Evolutionary conservation across 1,139 yeast species (phyloP).

Genomic region (Magnusiomyces tetraspermus): DNA sequence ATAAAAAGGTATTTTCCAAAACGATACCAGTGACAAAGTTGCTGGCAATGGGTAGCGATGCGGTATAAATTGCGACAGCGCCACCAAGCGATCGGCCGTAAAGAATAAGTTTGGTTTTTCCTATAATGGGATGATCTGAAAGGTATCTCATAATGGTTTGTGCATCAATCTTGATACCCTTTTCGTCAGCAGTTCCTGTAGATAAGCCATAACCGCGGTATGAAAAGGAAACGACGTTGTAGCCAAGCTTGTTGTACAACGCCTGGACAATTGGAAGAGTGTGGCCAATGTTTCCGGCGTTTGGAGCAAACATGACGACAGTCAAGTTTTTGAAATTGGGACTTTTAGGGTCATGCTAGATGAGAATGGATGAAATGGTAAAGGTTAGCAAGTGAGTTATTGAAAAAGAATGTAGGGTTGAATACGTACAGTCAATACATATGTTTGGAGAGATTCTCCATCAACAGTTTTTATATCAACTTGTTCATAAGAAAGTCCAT

Average conservation of each 20-base stretch:
- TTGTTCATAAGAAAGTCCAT: constrained; percentile 60
- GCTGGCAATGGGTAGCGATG: constrained; percentile 40
- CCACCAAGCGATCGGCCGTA: constrained; percentile 95
- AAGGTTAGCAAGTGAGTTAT: background rate
- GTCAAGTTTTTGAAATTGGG: constrained; percentile 52
- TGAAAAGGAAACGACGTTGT: constrained; percentile 77
- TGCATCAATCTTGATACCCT: constrained; percentile 77
- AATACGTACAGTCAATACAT: constrained; percentile 28
- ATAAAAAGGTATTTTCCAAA: constrained; percentile 78
- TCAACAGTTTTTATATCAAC: constrained; percentile 58
- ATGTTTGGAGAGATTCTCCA: constrained; percentile 47
- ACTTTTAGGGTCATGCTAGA: constrained; percentile 37
- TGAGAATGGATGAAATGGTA: background rate
- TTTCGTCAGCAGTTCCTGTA: constrained; percentile 67
- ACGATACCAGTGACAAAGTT: constrained; percentile 50
- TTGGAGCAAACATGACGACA: constrained; percentile 72
- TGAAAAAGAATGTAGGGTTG: background rate
- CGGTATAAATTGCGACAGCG: constrained; percentile 82
- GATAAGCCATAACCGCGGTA: constrained; percentile 90
- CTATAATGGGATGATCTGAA: constrained; percentile 42
- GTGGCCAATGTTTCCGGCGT: constrained; percentile 96
- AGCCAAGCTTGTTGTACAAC: constrained; percentile 54
- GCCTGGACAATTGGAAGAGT: constrained; percentile 73
- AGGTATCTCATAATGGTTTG: constrained; percentile 59
- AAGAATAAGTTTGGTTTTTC: constrained; percentile 48